Conservation (phyloP, 2,329 filamentous ascomycete species). For the Aspergillus ruber region DNA sequence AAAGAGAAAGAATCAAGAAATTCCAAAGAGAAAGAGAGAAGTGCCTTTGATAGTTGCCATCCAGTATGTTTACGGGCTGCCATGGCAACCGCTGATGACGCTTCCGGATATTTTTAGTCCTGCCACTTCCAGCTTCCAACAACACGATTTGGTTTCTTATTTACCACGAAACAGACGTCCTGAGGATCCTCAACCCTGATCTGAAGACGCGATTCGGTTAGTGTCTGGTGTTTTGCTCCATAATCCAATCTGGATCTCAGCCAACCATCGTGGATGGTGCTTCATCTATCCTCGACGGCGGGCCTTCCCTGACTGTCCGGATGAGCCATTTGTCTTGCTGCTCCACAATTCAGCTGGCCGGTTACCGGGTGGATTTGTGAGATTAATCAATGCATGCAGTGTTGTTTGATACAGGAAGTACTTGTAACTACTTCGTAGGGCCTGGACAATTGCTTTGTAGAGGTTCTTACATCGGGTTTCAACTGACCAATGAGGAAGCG, state of each 20-base stretch:
- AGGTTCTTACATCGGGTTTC: too few relatives aligned
- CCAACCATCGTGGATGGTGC: not conserved
- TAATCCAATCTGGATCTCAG: constrained; percentile 5
- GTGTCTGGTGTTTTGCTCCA: constrained; percentile 5
- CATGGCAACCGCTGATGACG: constrained; percentile 28
- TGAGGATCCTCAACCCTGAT: too few relatives aligned
- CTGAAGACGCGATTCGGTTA: not conserved
- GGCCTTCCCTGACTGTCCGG: not conserved
- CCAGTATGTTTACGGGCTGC: constrained; percentile 32
- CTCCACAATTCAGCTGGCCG: not conserved
- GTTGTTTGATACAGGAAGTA: not conserved
- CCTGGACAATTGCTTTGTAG: too few relatives aligned
- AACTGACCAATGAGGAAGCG: too few relatives aligned
- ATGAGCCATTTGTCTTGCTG: not conserved
- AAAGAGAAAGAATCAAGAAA: not conserved
- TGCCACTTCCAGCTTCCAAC: too few relatives aligned
- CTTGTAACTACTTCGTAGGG: not conserved
- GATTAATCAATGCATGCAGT: not conserved
- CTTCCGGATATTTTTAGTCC: not conserved
- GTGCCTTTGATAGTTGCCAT: not conserved
- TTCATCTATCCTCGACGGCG: not conserved
- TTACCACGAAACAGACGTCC: too few relatives aligned
- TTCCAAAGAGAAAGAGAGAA: not conserved
- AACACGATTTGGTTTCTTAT: too few relatives aligned
- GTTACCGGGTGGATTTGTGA: not conserved